phyloP scores from a whole-genome alignment of 1,284 basidiomycete species.

The Phellopilus nigrolimitatus region DNA sequence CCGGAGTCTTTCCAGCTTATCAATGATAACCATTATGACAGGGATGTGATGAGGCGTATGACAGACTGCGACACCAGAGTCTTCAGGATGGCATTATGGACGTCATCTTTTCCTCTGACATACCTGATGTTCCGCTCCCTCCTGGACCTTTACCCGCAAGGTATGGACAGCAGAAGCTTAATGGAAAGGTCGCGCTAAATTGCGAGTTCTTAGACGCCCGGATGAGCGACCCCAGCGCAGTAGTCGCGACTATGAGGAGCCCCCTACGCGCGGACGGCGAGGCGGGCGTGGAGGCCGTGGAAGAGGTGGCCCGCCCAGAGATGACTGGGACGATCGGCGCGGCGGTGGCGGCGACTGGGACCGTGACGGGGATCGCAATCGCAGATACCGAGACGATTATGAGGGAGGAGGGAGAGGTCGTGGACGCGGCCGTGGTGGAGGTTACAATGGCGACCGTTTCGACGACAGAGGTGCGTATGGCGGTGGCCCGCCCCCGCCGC shows the following conservation, averaged over 20 bases:
- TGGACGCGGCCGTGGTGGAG: slow-evolving; percentile 32
- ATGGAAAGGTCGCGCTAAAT: neutral
- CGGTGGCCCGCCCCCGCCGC: slow-evolving; percentile 21
- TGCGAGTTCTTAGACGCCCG: slow-evolving; percentile 6
- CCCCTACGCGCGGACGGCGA: slow-evolving; percentile 8
- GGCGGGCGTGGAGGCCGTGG: slow-evolving; percentile 32
- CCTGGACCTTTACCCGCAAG: slow-evolving; percentile 35
- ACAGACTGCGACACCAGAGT: slow-evolving; percentile 71
- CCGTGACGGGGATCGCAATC: slow-evolving; percentile 43
- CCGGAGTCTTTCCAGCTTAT: slow-evolving; percentile 6
- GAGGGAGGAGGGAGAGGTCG: slow-evolving; percentile 31
- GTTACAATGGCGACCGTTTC: slow-evolving; percentile 35
- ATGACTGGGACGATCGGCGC: slow-evolving; percentile 43
- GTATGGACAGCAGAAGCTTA: slow-evolving; percentile 29
- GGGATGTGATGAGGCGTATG: slow-evolving; percentile 77
- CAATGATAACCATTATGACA: slow-evolving; percentile 26
- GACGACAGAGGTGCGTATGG: slow-evolving; percentile 31
- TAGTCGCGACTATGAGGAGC: slow-evolving; percentile 18
- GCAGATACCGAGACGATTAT: slow-evolving; percentile 39
- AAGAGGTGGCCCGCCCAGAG: slow-evolving; percentile 41
- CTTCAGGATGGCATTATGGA: slow-evolving; percentile 87
- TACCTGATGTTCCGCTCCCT: slow-evolving; percentile 33
- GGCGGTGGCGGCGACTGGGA: slow-evolving; percentile 29
- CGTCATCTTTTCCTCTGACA: slow-evolving; percentile 86
- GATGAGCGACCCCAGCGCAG: slow-evolving; percentile 18